These are phyloP conservation scores for Trichoderma asperelloides DNA, from an alignment of 495 filamentous ascomycete genomes.

Conservation along the genomic window DNA sequence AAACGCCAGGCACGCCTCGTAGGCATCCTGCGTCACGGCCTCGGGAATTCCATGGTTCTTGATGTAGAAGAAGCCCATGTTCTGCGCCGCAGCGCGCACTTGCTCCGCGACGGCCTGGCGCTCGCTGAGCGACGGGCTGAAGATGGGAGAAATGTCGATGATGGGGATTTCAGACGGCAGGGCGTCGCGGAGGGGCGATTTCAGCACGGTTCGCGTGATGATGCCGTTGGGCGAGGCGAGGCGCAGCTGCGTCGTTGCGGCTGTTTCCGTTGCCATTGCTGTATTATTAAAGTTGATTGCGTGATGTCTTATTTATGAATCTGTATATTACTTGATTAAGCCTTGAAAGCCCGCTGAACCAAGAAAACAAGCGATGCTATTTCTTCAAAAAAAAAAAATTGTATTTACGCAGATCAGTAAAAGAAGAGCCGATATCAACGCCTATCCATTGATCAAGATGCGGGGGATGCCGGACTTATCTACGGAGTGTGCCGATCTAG, in stretches of 20 bases:
- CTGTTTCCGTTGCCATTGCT: neutral
- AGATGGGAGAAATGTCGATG: slow-evolving; percentile 34
- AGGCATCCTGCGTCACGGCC: slow-evolving; percentile 23
- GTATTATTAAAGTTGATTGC: neutral
- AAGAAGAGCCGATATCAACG: neutral
- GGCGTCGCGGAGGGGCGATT: slow-evolving; percentile 29
- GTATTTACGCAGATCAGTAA: neutral
- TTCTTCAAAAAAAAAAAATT: neutral
- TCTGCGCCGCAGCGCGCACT: slow-evolving; percentile 34
- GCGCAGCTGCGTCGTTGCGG: slow-evolving; percentile 23
- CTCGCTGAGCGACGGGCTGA: slow-evolving; percentile 22
- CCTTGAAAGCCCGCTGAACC: too few relatives aligned
- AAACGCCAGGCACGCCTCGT: slow-evolving; percentile 27
- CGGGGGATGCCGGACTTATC: neutral
- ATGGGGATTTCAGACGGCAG: slow-evolving; percentile 41
- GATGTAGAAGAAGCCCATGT: slow-evolving; percentile 42
- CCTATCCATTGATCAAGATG: neutral
- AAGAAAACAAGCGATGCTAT: too few relatives aligned
- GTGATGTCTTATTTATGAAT: too few relatives aligned
- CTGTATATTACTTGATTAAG: too few relatives aligned
- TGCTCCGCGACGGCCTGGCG: slow-evolving; percentile 28
- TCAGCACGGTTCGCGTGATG: slow-evolving; percentile 27
- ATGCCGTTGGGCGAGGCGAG: slow-evolving; percentile 33
- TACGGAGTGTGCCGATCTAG: too few relatives aligned
- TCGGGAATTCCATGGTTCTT: slow-evolving; percentile 42